Evolutionary conservation across 2,329 filamentous ascomycete genomes (phyloP), one percentile per base, ranked within the genome.

Genomic region (Fusarium sp.): DNA sequence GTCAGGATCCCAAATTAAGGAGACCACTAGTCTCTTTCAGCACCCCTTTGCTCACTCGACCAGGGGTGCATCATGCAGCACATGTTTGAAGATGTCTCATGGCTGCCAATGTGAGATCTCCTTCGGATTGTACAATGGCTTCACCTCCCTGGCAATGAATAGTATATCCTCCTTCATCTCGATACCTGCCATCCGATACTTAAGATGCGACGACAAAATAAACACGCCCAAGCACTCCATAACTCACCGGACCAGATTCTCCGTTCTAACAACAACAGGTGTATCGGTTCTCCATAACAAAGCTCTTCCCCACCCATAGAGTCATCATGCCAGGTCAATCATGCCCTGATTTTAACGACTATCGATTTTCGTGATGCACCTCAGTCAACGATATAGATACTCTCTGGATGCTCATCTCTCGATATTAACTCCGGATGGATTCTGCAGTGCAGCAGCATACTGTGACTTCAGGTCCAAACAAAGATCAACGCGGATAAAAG

Each of bases 211-310:
- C 37, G 38, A 33, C 7, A 7, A 33, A 11, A 33, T 33, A 14
- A 30, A 30, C 30, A 30, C 8, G 38, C 38, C 20, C n/a, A 41
- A 23, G 18, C 40, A 48, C 30, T 7, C 20, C 23, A 42, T 67
- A 46, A 67, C 41, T 67, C 62, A 48, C 54, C 64, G 46, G 53
- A 52, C 9, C 40, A 44, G 37, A 67, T 49, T 23, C 46, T 67
- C 64, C 46, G 62, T 46, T 13, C n/a, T 18, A 18, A 26, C 12
- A 33, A 48, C 17, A 40, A 52, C 38, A 65, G n/a, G 33, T 40
- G 50, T 33, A 56, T 38, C 17, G 27, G 30, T 44, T 35, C 33
- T 30, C 17, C 33, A 41, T 26, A 56, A 48, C 32, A 18, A 50
- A 20, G n/a, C 33, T 26, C 20, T 32, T 44, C 40, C 41, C 61